Base-by-base conservation (phyloP, 140 eudicot genomes). In the Cichorium intybus region DNA sequence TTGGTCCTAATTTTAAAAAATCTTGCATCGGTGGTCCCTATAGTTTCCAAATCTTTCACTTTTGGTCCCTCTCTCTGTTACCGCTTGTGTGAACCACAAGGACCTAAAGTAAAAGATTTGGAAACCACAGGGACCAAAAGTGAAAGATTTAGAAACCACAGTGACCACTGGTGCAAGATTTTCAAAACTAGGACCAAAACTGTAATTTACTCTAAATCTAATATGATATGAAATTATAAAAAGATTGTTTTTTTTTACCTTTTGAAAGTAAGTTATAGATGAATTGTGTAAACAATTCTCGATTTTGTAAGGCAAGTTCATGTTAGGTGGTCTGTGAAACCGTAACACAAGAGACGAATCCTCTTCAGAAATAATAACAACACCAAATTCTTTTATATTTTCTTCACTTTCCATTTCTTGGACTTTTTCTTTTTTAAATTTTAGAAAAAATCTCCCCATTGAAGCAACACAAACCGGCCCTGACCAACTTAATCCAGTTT, bases 391-490 rank as follows among this genome's bases (percentile, higher is more conserved):
- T 39, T 66, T 68, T 27, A 26, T 18, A 21, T 56, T 73, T 49
- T 73, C 47, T 66, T 79, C 70, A 14, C 41, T 58, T 55, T 57
- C 29, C 37, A 66, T 33, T 31, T n/a, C 56, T 49, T 26, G 70
- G 62, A 66, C 69, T 66, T 56, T 55, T 59, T 24, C 60, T 15
- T 82, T 73, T 12, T 64, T 75, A 43, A 94, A 94, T 79, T 84
- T 89, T 26, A 94, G 68, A 54, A 89, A 94, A 77, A 94, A 94
- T 16, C 85, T 83, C 53, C 99, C 99, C 70, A 94, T 72, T 64
- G 99, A 89, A 63, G 99, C 87, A 68, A 94, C 88, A 64, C 97
- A 89, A 24, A 94, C 85, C 12, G 99, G 99, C 26, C 99, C 99
- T 4, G 99, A 94, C 99, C 99, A 94, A 49, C 79, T 83, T 39